These are phyloP conservation scores for Ascomycota sp. DNA, from an alignment of 2,329 filamentous ascomycete genomes.

Conservation along the genomic window DNA sequence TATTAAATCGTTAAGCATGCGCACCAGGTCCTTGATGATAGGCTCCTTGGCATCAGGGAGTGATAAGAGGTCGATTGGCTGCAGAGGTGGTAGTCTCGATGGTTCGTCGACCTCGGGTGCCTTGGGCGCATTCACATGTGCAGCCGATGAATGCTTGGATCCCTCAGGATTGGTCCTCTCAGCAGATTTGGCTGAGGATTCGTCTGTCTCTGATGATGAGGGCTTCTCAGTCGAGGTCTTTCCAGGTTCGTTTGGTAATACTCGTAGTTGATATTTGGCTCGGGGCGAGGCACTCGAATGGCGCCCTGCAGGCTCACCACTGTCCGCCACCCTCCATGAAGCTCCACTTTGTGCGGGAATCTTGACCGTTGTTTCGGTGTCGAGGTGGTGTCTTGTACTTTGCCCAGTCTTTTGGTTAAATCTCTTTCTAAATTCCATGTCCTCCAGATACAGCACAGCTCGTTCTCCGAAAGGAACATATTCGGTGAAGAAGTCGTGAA, in stretches of 20 bases:
- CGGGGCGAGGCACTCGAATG: conserved; percentile 36
- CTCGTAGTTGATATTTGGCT: conserved; percentile 1
- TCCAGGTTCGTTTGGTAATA: conserved; percentile 9
- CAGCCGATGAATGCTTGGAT: conserved; percentile 7
- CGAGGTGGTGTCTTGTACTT: conserved; percentile 22
- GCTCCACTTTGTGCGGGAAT: conserved; percentile 75
- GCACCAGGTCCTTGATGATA: conserved; percentile 79
- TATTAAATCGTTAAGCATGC: conserved; percentile 92
- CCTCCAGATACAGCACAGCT: conserved; percentile 85
- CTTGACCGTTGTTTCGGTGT: conserved; percentile 51
- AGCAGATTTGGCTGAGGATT: conserved; percentile 9
- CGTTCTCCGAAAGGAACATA: conserved; percentile 91
- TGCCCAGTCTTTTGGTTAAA: conserved; percentile 36
- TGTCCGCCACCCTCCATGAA: conserved; percentile 56
- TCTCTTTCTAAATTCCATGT: conserved; percentile 75
- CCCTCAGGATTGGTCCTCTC: conserved; percentile 11
- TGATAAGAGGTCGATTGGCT: conserved; percentile 58
- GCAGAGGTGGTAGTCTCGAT: conserved; percentile 39
- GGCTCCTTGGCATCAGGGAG: conserved; percentile 63
- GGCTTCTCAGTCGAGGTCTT: conserved; percentile 14
- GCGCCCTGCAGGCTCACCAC: conserved; percentile 31
- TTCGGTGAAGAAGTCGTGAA: conserved; percentile 98
- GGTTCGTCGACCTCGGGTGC: conserved; percentile 45
- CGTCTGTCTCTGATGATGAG: conserved; percentile 5
- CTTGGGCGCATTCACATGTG: conserved; percentile 20